phyloP scores from a whole-genome alignment of 495 filamentous ascomycete species.

The Penicillium soppii region DNA sequence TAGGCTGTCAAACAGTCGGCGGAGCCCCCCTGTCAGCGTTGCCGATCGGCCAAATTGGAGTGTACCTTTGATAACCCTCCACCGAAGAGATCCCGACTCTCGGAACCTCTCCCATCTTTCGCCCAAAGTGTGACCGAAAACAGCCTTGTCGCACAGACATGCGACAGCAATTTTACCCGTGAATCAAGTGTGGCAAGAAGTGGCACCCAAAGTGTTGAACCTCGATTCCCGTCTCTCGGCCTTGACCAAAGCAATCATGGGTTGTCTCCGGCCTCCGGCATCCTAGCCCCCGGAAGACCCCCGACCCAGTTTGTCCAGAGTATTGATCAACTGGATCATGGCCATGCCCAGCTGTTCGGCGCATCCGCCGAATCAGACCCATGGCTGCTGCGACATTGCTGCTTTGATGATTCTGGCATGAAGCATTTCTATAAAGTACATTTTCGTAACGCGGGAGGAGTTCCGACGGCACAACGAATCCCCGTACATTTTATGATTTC shows the following conservation, averaged over 20 bases:
- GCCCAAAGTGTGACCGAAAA: constrained; percentile 8
- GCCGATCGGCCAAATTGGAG: constrained; percentile 23
- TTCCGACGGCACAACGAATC: constrained; percentile 31
- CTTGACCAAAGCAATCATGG: constrained; percentile 11
- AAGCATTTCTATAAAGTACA: constrained; percentile 35
- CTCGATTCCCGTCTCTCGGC: constrained; percentile 14
- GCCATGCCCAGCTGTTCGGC: constrained; percentile 34
- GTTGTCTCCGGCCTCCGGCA: constrained; percentile 17
- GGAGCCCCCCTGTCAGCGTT: constrained; percentile 31
- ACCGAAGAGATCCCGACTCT: constrained; percentile 23
- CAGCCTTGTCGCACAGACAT: constrained; percentile 1
- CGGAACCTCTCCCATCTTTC: constrained; percentile 7
- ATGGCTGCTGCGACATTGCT: constrained; percentile 37
- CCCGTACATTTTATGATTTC: constrained; percentile 38
- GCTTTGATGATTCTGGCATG: constrained; percentile 36
- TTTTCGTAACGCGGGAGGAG: constrained; percentile 38
- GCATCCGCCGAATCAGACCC: constrained; percentile 40
- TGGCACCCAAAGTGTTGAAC: constrained; percentile 4
- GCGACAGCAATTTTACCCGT: not conserved
- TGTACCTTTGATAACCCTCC: constrained; percentile 35
- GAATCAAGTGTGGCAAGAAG: constrained; percentile 6
- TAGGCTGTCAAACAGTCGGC: constrained; percentile 32
- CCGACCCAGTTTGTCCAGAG: constrained; percentile 32
- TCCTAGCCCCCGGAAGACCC: constrained; percentile 13
- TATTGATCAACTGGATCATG: constrained; percentile 33